Evolutionary conservation across 352 stramenopile genomes (phyloP).

Genomic region (Globisporangium nodosum): DNA sequence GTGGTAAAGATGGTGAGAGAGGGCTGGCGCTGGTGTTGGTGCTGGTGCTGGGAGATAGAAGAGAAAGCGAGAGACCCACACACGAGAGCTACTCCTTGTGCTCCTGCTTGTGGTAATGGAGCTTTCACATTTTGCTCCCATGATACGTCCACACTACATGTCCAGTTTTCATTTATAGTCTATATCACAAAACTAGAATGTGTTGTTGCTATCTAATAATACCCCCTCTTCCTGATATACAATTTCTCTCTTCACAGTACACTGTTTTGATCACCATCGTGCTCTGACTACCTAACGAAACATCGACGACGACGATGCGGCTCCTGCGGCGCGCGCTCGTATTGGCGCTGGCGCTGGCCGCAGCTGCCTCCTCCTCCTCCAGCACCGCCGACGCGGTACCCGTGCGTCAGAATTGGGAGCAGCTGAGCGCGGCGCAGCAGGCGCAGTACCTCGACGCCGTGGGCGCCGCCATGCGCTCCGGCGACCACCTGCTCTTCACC

Average conservation of each 20-base stretch:
- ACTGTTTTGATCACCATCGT: neutral
- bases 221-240: neutral
- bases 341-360: conserved; percentile 2
- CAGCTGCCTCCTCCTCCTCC: neutral
- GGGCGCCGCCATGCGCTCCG: conserved; percentile 40
- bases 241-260: neutral
- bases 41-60: too few relatives aligned
- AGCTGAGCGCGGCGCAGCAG: conserved; percentile 13
- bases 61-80: too few relatives aligned
- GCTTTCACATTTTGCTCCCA: too few relatives aligned
- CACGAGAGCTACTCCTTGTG: too few relatives aligned
- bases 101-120: too few relatives aligned
- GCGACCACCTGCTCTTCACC: conserved; percentile 48
- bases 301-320: conserved; percentile 3
- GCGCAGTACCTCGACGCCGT: conserved; percentile 45
- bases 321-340: conserved; percentile 2
- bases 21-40: too few relatives aligned
- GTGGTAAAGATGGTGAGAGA: too few relatives aligned
- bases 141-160: too few relatives aligned
- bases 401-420: conserved; percentile 17
- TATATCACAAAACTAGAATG: too few relatives aligned
- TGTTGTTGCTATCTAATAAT: neutral
- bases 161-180: too few relatives aligned
- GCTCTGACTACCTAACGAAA: neutral
- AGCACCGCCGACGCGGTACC: neutral